Evolutionary conservation across 2,329 filamentous ascomycete genomes (phyloP).

Genomic region (Thielaviopsis euricoi): DNA sequence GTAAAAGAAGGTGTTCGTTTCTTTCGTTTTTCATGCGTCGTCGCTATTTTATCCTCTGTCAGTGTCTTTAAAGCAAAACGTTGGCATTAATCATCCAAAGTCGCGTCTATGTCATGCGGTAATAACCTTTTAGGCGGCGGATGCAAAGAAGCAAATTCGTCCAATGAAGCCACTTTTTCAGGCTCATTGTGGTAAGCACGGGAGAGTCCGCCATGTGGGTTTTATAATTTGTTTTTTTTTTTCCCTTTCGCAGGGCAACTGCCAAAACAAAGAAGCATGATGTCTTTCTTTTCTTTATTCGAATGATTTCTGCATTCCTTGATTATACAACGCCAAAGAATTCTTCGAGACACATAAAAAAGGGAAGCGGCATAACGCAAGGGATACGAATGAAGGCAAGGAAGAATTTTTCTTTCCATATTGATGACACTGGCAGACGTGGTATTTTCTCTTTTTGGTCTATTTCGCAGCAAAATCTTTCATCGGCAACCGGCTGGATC

Average conservation of each 20-base stretch:
- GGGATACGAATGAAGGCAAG: neutral
- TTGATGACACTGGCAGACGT: neutral
- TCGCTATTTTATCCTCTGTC: neutral
- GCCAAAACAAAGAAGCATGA: neutral
- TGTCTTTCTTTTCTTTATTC: neutral
- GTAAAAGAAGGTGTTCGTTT: neutral
- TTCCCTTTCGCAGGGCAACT: neutral
- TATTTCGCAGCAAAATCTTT: neutral
- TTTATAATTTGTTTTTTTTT: neutral
- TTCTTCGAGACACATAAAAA: neutral
- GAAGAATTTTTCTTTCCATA: no score
- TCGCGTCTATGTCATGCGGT: neutral
- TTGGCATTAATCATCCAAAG: neutral
- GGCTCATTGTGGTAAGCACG: neutral
- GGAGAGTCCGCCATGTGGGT: neutral
- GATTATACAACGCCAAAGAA: neutral
- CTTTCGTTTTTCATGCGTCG: neutral
- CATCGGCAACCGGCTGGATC: neutral
- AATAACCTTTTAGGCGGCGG: neutral
- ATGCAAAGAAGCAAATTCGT: neutral
- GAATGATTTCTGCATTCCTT: neutral
- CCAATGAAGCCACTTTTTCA: neutral
- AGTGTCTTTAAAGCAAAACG: neutral
- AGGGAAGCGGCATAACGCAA: neutral
- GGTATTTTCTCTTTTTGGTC: neutral